Evolutionary conservation across 2,329 filamentous ascomycete species (phyloP).

Genomic region (Fusarium hainanense): DNA sequence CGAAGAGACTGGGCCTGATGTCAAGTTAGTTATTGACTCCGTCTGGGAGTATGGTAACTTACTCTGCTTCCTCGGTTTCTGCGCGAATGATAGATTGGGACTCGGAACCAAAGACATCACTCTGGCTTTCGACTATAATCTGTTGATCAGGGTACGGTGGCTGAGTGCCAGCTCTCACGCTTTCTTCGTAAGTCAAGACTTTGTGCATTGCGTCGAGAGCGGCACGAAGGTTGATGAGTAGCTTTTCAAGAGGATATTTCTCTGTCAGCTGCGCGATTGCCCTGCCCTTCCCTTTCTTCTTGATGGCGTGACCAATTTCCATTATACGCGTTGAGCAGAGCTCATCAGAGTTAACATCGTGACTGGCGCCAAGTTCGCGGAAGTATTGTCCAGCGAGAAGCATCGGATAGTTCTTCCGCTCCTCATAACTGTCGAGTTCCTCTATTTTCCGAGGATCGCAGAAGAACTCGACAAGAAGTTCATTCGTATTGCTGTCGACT

Average conservation of each 20-base stretch:
- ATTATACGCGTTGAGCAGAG: constrained; percentile 43
- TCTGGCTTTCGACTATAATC: constrained; percentile 32
- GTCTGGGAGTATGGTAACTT: background rate
- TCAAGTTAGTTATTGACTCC: background rate
- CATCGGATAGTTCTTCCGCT: background rate
- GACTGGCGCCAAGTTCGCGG: constrained; percentile 38
- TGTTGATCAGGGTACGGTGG: constrained; percentile 9
- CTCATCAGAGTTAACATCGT: constrained; percentile 21
- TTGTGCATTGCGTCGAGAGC: constrained; percentile 39
- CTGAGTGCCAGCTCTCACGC: background rate
- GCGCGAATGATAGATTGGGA: constrained; percentile 44
- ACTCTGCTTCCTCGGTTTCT: constrained; percentile 29
- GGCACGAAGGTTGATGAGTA: constrained; percentile 32
- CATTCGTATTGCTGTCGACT: background rate
- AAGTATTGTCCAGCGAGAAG: constrained; percentile 44
- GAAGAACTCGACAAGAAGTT: constrained; percentile 45
- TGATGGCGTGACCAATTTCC: constrained; percentile 16
- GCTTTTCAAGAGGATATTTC: constrained; percentile 28
- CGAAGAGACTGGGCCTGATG: constrained; percentile 40
- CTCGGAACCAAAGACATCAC: constrained; percentile 36
- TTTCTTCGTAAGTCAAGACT: background rate
- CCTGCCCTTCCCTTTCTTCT: background rate
- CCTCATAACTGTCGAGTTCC: background rate
- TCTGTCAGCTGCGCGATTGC: constrained; percentile 24
- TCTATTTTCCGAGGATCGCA: constrained; percentile 35